Evolutionary conservation across 208 protist genomes (phyloP), one percentile per base, ranked within the genome.

Genomic region (Crithidia bombi): DNA sequence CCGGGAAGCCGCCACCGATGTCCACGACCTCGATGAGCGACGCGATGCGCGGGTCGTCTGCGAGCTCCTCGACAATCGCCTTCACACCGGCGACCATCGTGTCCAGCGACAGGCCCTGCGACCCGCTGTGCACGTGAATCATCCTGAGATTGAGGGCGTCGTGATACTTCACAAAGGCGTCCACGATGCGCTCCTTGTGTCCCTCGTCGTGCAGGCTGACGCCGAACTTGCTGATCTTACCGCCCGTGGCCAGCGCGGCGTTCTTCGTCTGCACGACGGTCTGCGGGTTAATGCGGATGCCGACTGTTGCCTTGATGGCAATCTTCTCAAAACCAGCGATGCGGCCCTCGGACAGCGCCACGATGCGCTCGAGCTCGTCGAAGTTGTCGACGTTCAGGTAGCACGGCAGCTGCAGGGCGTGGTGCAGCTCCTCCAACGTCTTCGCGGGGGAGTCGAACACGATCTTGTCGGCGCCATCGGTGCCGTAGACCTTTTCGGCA

Each of bases 341-440:
- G 15, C 12, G 44, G 9, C 82, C 82, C 30, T 58, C 39, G n/a
- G 64, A 56, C 33, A 88, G 38, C 11, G 66, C 78, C 15, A 78
- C 67, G 35, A 90, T 79, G 50, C 78, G 81, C 21, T 85, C 69
- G 12, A 92, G 73, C 66, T 92, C 83, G 15, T 65, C 55, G 56
- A 92, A 86, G 79, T 89, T 90, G 75, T 92, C 86, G n/a, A 87
- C 78, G 69, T 92, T 92, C 39, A 92, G 57, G 58, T 79, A 87
- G 69, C 81, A 86, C 43, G 68, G 66, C 38, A 49, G 10, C 55
- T 79, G 69, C 51, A 92, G 71, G 15, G 84, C 81, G 63, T 79
- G 65, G 56, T 69, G 62, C 6, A 92, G 76, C 69, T 92, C 83
- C 54, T 83, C 77, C 28, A 85, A 33, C 33, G 82, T 91, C 69